Evolutionary conservation across 2,329 filamentous ascomycete genomes (phyloP), one percentile per base, ranked within the genome.

Genomic region (Monilinia aucupariae): DNA sequence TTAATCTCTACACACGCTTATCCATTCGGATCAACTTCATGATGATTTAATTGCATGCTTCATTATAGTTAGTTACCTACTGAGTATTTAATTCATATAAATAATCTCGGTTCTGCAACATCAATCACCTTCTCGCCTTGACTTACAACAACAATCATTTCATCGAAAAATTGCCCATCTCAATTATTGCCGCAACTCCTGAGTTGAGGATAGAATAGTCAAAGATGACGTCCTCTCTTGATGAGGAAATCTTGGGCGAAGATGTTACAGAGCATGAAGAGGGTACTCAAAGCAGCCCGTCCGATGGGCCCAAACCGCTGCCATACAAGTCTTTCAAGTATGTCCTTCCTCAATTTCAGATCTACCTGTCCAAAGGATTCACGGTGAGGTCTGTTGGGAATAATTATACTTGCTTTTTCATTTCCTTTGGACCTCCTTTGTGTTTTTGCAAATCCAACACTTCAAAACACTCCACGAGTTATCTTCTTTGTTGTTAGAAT

Each of bases 201-300:
- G 1, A 25, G 2, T 47, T 8, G 1, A 47, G 30, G 41, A 58
- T 58, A 27, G 4, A 4, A 58, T 7, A 34, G n/a, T 47, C 4
- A 13, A 56, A 58, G 12, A 58, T 58, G 54, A 58, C 54, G 30
- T 47, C 41, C 27, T 58, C 54, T n/a, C 30, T 58, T 9, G 54
- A 58, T 58, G 54, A 58, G 22, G 54, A 58, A 58, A 58, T 58
- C 41, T 48, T 58, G 54, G 54, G 54, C 20, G 54, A 58, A 45
- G 54, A 58, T 47, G n/a, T 58, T 20, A 34, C 41, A 58, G 54
- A 47, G 27, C 54, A 58, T 20, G 54, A 58, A 22, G 53, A 55
- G 9, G 27, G 41, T 47, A n/a, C n/a, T 58, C 54, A 48, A 25
- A 47, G 54, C n/a, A 58, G 41, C 30, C 54, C 27, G n/a, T 30